A percentile compares a stretch with the other conserved stretches of the same genome.
Evolutionary conservation across 176 grass and related monocot genomes (phyloP).

Genomic region (sorghum (Sorghum bicolor)): DNA sequence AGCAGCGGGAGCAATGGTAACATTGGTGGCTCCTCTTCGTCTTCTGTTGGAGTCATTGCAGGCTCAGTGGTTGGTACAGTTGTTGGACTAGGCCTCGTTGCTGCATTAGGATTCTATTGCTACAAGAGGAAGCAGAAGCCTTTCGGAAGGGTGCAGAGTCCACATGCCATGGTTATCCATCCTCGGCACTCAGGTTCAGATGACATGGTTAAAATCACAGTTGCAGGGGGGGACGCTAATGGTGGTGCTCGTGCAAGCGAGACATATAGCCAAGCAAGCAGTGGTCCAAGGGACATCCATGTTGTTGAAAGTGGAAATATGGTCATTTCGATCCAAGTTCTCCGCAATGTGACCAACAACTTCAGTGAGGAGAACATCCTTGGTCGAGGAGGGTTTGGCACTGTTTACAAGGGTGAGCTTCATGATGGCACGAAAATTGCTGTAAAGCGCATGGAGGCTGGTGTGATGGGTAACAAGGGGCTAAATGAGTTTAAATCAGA

Average conservation of each 20-base stretch:
- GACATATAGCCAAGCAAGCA: constrained; percentile 48
- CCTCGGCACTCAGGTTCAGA: constrained; percentile 77
- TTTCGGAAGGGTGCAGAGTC: constrained; percentile 72
- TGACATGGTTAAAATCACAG: constrained; percentile 82
- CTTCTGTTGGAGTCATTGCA: constrained; percentile 48
- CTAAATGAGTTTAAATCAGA: constrained; percentile 90
- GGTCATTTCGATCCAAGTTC: constrained; percentile 96
- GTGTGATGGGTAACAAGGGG: constrained; percentile 96
- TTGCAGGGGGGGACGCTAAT: constrained; percentile 46
- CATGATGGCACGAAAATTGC: constrained; percentile 96
- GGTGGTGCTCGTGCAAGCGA: constrained; percentile 44
- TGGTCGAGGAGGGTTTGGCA: constrained; percentile 84
- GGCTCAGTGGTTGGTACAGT: constrained; percentile 54
- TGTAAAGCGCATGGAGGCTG: constrained; percentile 91
- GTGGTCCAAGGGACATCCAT: constrained; percentile 58
- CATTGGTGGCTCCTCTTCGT: constrained; percentile 28
- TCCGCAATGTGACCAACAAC: constrained; percentile 92
- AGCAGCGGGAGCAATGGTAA: neutral
- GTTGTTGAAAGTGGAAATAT: constrained; percentile 91
- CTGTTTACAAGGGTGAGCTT: constrained; percentile 92
- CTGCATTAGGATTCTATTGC: constrained; percentile 68
- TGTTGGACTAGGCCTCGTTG: constrained; percentile 50
- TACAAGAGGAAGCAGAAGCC: constrained; percentile 76
- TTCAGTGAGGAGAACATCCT: constrained; percentile 89
- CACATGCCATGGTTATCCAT: constrained; percentile 76